Evolutionary conservation across 1,284 basidiomycete species (phyloP).

Genomic region (Phylloporus sp.): DNA sequence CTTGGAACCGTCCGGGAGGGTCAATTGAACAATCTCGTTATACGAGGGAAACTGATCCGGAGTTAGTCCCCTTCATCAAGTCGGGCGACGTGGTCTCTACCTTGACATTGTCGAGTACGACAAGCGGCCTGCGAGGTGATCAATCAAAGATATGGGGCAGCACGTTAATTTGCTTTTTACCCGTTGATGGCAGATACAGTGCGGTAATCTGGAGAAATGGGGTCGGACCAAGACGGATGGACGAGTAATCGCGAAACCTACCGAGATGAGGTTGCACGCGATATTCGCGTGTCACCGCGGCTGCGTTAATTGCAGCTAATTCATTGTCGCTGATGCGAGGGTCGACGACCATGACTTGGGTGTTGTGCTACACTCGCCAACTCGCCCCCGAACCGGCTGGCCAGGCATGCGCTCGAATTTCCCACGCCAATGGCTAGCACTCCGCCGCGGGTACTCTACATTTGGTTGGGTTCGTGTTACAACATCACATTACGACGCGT

Average conservation of each 20-base stretch:
- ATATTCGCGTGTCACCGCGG: conserved; percentile 85
- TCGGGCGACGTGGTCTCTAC: conserved; percentile 45
- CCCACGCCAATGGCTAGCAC: conserved; percentile 27
- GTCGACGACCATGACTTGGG: conserved; percentile 52
- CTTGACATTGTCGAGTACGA: conserved; percentile 99
- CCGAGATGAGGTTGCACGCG: conserved; percentile 90
- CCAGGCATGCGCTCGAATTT: conserved; percentile 15
- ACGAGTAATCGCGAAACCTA: conserved; percentile 43
- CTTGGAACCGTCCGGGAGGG: conserved; percentile 93
- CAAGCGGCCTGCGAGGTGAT: conserved; percentile 71
- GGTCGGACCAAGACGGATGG: conserved; percentile 16
- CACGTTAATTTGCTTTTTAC: conserved; percentile 47
- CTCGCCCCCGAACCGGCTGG: conserved; percentile 17
- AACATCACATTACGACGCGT: conserved; percentile 23
- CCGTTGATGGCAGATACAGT: conserved; percentile 98
- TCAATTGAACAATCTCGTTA: conserved; percentile 98
- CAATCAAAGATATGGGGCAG: conserved; percentile 6
- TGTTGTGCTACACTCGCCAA: conserved; percentile 7
- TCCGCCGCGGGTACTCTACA: not conserved
- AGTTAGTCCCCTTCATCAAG: conserved; percentile 20
- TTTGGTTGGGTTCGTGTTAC: not conserved
- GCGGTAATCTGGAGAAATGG: conserved; percentile 75
- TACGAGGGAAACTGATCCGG: conserved; percentile 90
- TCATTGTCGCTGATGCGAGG: conserved; percentile 74
- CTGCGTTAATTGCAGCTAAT: conserved; percentile 83